phyloP scores from a whole-genome alignment of 208 protist genomes.

The Acanthamoeba culbertsoni region DNA sequence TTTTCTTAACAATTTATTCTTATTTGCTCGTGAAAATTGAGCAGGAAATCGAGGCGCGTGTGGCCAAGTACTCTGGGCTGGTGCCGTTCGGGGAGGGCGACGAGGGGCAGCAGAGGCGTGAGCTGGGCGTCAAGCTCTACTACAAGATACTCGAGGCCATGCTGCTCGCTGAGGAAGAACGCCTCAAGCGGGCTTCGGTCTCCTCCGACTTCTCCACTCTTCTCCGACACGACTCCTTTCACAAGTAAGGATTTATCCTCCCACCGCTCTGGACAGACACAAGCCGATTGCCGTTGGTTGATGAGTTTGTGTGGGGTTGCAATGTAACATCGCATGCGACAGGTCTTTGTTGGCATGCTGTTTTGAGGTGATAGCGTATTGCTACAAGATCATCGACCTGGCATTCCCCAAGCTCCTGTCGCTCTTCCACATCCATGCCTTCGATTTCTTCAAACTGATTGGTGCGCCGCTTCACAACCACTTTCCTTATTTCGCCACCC shows the following conservation, averaged over 20 bases:
- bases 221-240: constrained; percentile 12
- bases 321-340: background rate
- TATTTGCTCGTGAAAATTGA: background rate
- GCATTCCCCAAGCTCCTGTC: background rate
- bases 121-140: constrained; percentile 29
- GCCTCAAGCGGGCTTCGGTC: background rate
- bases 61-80: background rate
- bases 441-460: constrained; percentile 47
- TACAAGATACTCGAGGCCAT: constrained; percentile 55
- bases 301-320: too few species aligned
- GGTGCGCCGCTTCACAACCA: background rate
- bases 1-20: background rate
- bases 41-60: background rate
- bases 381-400: constrained; percentile 53
- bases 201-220: constrained; percentile 17
- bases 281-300: too few species aligned
- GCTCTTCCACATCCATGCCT: constrained; percentile 25
- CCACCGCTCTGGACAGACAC: too few species aligned
- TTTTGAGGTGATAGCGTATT: constrained; percentile 31
- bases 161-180: constrained; percentile 18
- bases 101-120: background rate
- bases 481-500: background rate
- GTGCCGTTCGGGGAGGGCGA: constrained; percentile 19
- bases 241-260: background rate
- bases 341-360: constrained; percentile 35